Evolutionary conservation across 306 rosid genomes (phyloP).

Genomic region (Canavalia ensiformis): DNA sequence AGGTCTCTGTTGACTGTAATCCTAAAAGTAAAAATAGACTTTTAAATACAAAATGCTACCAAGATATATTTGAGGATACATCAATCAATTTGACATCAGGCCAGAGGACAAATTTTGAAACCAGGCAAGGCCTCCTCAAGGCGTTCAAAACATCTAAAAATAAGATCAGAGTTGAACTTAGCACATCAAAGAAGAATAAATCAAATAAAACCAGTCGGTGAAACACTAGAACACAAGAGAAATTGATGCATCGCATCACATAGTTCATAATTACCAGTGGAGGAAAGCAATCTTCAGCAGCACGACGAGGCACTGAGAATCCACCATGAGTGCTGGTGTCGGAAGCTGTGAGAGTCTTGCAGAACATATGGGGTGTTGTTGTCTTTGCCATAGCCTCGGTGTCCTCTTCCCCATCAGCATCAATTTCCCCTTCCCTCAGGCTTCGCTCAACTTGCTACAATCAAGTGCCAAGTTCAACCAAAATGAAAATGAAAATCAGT

Average conservation of each 20-base stretch:
- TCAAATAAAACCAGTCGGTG: neutral
- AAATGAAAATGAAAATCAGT: constrained; percentile 37
- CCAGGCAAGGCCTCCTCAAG: neutral
- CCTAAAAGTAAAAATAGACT: constrained; percentile 58
- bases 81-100: neutral
- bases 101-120: neutral
- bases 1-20: constrained; percentile 91
- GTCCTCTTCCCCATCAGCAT: constrained; percentile 75
- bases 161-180: neutral
- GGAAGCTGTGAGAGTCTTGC: constrained; percentile 98
- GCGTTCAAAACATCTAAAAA: constrained; percentile 1
- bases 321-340: constrained; percentile 99
- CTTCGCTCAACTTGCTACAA: constrained; percentile 67
- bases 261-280: constrained; percentile 72
- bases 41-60: constrained; percentile 22
- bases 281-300: constrained; percentile 99
- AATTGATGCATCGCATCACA: constrained; percentile 11
- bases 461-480: constrained; percentile 45
- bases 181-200: constrained; percentile 27
- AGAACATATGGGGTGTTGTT: constrained; percentile 96
- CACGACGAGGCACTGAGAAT: constrained; percentile 97
- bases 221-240: neutral
- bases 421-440: constrained; percentile 61
- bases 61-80: neutral
- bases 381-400: constrained; percentile 72